Evolutionary conservation across 192 early-diverging fungal genomes (phyloP).

Genomic region (Chytriomyces sp.): DNA sequence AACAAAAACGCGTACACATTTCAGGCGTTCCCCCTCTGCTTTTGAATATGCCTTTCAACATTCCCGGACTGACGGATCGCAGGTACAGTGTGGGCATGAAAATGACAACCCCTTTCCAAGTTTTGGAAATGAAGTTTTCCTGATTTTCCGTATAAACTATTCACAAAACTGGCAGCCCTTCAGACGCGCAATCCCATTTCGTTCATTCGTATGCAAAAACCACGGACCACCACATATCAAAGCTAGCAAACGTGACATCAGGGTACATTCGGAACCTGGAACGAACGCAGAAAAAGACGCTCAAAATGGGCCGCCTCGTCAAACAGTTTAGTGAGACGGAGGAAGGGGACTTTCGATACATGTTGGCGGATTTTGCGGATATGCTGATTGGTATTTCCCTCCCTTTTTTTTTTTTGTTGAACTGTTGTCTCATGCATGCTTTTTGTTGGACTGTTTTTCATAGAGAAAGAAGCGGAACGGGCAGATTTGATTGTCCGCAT

Average conservation of each 20-base stretch:
- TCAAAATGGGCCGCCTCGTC: constrained; percentile 44
- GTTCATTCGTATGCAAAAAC: constrained; percentile 19
- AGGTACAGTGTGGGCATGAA: too few species aligned
- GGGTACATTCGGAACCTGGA: constrained; percentile 31
- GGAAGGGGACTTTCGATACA: constrained; percentile 18
- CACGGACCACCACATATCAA: constrained; percentile 3
- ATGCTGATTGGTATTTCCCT: constrained; percentile 23
- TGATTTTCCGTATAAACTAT: too few species aligned
- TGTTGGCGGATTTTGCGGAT: constrained; percentile 17
- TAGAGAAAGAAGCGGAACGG: constrained; percentile 38
- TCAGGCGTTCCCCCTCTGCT: too few species aligned
- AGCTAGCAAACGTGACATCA: neutral
- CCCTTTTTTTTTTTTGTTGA: neutral
- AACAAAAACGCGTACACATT: too few species aligned
- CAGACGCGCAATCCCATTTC: neutral
- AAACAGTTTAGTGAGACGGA: constrained; percentile 44
- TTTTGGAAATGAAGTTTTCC: too few species aligned
- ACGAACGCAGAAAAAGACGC: constrained; percentile 36
- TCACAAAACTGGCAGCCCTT: too few species aligned
- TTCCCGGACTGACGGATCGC: too few species aligned
- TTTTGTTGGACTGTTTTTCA: neutral
- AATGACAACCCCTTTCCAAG: too few species aligned
- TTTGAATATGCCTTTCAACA: too few species aligned
- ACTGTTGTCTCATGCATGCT: neutral
- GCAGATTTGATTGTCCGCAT: constrained; percentile 35